A percentile compares a stretch with the other conserved stretches of the same genome.
Evolutionary conservation across 306 rosid genomes (phyloP).

Genomic region (Oemleria cerasiformis): DNA sequence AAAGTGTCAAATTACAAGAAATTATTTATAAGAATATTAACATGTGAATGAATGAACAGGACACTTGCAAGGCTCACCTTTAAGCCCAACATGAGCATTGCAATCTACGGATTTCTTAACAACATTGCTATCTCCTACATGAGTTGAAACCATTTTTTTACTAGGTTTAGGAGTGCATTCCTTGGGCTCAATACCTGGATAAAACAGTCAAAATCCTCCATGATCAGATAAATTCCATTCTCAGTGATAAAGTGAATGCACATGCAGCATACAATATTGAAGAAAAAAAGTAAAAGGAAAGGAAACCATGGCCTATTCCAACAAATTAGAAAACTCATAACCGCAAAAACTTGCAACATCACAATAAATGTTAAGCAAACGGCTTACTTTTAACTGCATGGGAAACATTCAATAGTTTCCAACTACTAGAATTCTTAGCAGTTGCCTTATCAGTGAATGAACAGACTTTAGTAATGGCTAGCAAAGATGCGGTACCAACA

Average conservation of each 20-base stretch:
- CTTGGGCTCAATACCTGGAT: slow-evolving; percentile 34
- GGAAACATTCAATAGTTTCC: slow-evolving; percentile 43
- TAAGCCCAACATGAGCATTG: slow-evolving; percentile 26
- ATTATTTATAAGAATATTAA: neutral
- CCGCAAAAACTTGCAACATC: slow-evolving; percentile 8
- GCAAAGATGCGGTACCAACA: slow-evolving; percentile 26
- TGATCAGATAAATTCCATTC: slow-evolving; percentile 14
- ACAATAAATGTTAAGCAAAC: slow-evolving; percentile 12
- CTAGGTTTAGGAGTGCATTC: slow-evolving; percentile 23
- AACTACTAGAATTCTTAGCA: slow-evolving; percentile 37
- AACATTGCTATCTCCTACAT: slow-evolving; percentile 23
- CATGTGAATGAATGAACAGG: neutral
- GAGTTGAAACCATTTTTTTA: slow-evolving; percentile 29
- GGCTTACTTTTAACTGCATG: slow-evolving; percentile 43
- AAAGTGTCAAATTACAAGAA: slow-evolving; percentile 13
- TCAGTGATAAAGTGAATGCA: neutral
- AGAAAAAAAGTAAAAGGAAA: neutral
- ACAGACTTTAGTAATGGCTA: slow-evolving; percentile 33
- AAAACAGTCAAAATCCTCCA: slow-evolving; percentile 14
- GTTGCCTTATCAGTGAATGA: slow-evolving; percentile 32
- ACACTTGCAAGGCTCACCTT: slow-evolving; percentile 36
- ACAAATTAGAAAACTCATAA: neutral
- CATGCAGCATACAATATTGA: neutral
- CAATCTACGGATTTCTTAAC: slow-evolving; percentile 35
- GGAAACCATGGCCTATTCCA: neutral